Base-by-base conservation (phyloP, 352 stramenopile species). In the Pythium utonaiense region DNA sequence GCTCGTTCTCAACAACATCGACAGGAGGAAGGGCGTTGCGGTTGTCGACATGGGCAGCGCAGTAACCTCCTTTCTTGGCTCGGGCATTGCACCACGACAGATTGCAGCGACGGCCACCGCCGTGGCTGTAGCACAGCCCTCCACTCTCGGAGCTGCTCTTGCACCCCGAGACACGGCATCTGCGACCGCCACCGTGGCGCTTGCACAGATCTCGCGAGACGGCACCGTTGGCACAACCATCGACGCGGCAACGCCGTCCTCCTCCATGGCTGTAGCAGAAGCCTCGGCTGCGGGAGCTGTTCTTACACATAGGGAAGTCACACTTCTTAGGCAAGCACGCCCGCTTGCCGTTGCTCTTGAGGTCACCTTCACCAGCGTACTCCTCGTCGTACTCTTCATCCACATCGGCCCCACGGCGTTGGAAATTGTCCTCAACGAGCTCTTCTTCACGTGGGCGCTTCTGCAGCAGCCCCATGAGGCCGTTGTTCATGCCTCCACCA, bases 291-390 rank as follows among this genome's bases (percentile, higher is more conserved):
- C 82, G 79, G 17, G 82, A 87, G 58, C 74, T 85, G 77, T 91
- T 91, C 67, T 88, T 88, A 74, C 82, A 91, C 77, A 91, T 83
- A 9, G 82, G 82, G 47, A 91, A 91, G 68, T 89, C 80, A 64
- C 82, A 91, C 57, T 91, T 91, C 73, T 90, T 91, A 19, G 80
- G 80, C 41, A 88, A 83, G 53, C 76, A 86, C 28, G 81, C 67
- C 40, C 80, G 80, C 71, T 90, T 90, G 53, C 48, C 60, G 44
- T 38, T 42, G 16, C 36, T 45, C 28, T 22, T 41, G 25, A 34
- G 53, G 5, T 16, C 53, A 14, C 50, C 60, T 19, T 67, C 50
- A 5, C 28, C 52, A 4, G 53, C 21, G 17, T 21, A 52, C 24
- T 57, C 60, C n/a, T 67, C 51, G 19, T 61, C 47, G 40, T 44